These are phyloP conservation scores for Dryadomyces sulphureus DNA, from an alignment of 2,329 filamentous ascomycete species.

Conservation along the genomic window DNA sequence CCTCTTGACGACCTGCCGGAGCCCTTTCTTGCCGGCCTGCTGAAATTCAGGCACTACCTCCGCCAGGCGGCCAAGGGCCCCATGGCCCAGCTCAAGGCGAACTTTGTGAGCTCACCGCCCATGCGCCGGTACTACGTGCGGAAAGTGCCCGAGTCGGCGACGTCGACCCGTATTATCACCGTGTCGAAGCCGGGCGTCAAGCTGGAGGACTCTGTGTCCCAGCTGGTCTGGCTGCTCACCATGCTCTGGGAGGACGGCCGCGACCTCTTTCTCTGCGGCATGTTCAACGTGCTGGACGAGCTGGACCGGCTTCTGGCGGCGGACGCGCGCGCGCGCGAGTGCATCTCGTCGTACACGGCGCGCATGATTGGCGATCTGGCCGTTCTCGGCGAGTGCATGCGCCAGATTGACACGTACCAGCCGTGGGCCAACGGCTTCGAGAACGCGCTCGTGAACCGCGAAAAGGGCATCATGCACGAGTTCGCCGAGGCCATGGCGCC, in stretches of 20 bases:
- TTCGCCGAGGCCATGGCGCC: conserved; percentile 9
- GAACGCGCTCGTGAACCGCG: conserved; percentile 11
- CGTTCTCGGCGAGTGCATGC: conserved; percentile 26
- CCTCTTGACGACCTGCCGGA: conserved; percentile 21
- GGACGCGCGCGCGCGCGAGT: conserved; percentile 19
- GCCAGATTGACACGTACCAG: conserved; percentile 29
- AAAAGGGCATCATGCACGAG: conserved; percentile 15
- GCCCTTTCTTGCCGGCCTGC: conserved; percentile 22
- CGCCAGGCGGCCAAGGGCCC: conserved; percentile 17
- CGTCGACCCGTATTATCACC: conserved; percentile 12
- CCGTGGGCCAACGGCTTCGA: conserved; percentile 32
- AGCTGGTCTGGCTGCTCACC: conserved; percentile 22
- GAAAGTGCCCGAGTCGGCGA: conserved; percentile 6
- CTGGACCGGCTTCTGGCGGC: conserved; percentile 27
- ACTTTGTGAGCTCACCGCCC: conserved; percentile 23
- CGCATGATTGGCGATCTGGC: conserved; percentile 27
- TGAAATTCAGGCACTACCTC: conserved; percentile 24
- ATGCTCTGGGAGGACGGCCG: conserved; percentile 22
- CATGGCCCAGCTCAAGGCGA: conserved; percentile 14
- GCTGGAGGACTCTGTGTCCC: conserved; percentile 8
- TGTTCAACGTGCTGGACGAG: conserved; percentile 25
- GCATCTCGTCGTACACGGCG: conserved; percentile 23
- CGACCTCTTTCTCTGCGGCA: neutral
- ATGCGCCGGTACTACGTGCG: conserved; percentile 21
- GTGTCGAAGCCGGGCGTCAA: conserved; percentile 9